Evolutionary conservation across 2,329 filamentous ascomycete genomes (phyloP), one percentile per base, ranked within the genome.

Genomic region (Colletotrichum tamarilloi): DNA sequence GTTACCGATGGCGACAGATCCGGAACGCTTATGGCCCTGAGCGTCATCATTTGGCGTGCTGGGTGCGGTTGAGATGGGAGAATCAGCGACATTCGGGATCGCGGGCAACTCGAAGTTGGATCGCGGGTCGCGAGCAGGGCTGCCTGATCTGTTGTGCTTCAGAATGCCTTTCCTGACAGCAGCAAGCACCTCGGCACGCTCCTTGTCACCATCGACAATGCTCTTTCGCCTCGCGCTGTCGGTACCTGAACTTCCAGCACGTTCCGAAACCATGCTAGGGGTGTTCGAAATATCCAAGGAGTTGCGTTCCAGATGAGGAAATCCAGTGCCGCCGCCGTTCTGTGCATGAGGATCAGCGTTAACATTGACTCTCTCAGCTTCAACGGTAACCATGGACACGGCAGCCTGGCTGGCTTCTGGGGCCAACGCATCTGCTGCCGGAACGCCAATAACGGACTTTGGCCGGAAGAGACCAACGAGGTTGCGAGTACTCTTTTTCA

Each of bases 81-180:
- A 96, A 76, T 97, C 95, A 67, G 88, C 90, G 74, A 92, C 86
- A 56, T 88, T 87, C 4, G 92, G 90, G 28, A 92, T 89, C 75
- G 86, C 86, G 6, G 91, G 90, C 9, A 92, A 83, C 66, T 89
- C 68, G 35, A 70, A 75, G 52, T 63, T 60, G 16, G 70, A 53
- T 8, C 42, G 57, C n/a, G 66, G 69, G 9, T 75, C 73, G 19
- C 66, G 68, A n/a, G 68, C 68, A 22, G 74, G 73, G 59, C 72
- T 75, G 5, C 52, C 53, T 12, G 64, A 67, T 26, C 73, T 42
- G 24, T 82, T 89, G 94, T 95, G 94, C 85, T 99, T 99, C 68
- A 99, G 84, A 62, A 99, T 99, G 62, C 97, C 97, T 85, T 98
- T 98, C 80, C 95, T 95, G 60, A 98, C 95, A 7, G 95, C 94